phyloP scores from a whole-genome alignment of 164 flowering plant genomes.

The Echeveria elegans region DNA sequence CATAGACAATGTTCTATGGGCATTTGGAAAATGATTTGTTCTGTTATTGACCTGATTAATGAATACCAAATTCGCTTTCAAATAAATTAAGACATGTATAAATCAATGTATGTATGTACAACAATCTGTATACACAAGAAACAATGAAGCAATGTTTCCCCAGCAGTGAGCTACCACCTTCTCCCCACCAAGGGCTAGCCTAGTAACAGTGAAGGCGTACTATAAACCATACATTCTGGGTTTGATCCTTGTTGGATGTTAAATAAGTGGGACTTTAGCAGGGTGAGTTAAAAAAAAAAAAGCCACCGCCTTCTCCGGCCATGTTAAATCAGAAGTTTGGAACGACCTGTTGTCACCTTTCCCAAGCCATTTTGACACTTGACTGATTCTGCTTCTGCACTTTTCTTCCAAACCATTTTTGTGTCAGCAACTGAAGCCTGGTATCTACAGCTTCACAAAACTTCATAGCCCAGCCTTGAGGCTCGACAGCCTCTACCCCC shows the following conservation, averaged over 20 bases:
- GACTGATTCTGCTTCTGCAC: slow-evolving; percentile 6
- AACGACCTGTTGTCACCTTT: background rate
- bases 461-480: slow-evolving; percentile 49
- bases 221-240: too few relatives aligned
- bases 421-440: slow-evolving; percentile 29
- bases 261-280: too few relatives aligned
- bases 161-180: too few relatives aligned
- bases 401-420: slow-evolving; percentile 48
- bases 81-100: background rate
- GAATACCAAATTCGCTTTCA: background rate
- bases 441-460: slow-evolving; percentile 73
- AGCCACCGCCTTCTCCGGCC: background rate
- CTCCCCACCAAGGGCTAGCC: too few relatives aligned
- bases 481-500: slow-evolving; percentile 56
- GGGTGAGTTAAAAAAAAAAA: too few relatives aligned
- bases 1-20: background rate
- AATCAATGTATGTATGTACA: background rate
- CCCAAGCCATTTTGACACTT: slow-evolving; percentile 3
- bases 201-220: too few relatives aligned
- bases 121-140: background rate
- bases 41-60: background rate
- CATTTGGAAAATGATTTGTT: background rate
- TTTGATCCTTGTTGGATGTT: too few relatives aligned
- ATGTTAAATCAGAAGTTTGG: background rate
- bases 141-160: background rate